phyloP scores from a whole-genome alignment of 1,284 basidiomycete genomes.

The Leccinum ponderosum region DNA sequence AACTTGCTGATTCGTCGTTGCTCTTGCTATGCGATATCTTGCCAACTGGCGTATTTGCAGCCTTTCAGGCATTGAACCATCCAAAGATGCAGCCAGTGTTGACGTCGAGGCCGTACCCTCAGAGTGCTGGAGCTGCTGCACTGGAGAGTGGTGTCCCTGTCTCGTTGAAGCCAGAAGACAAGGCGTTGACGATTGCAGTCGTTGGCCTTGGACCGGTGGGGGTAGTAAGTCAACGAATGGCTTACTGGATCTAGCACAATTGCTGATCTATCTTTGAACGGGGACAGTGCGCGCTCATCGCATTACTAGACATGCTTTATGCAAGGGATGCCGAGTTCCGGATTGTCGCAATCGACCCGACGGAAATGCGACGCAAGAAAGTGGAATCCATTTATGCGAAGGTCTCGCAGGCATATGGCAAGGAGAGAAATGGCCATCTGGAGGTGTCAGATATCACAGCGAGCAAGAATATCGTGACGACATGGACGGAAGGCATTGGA shows the following conservation, averaged over 20 bases:
- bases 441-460: slow-evolving; percentile 51
- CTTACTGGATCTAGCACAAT: not conserved
- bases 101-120: slow-evolving; percentile 58
- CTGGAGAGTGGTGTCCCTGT: slow-evolving; percentile 21
- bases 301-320: slow-evolving; percentile 61
- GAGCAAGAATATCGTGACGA: slow-evolving; percentile 47
- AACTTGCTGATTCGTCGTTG: slow-evolving; percentile 58
- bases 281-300: slow-evolving; percentile 56
- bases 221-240: slow-evolving; percentile 41
- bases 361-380: slow-evolving; percentile 55
- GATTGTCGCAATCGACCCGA: slow-evolving; percentile 65
- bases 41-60: slow-evolving; percentile 78
- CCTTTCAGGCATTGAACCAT: slow-evolving; percentile 69
- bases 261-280: slow-evolving; percentile 1
- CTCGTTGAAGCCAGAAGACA: slow-evolving; percentile 45
- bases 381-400: slow-evolving; percentile 53
- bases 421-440: slow-evolving; percentile 41
- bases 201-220: slow-evolving; percentile 79
- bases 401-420: slow-evolving; percentile 47
- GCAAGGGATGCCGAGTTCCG: slow-evolving; percentile 47
- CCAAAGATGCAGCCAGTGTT: slow-evolving; percentile 64
- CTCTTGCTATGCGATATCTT: slow-evolving; percentile 81
- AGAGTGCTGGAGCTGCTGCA: slow-evolving; percentile 33
- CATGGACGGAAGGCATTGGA: slow-evolving; percentile 56
- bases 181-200: slow-evolving; percentile 57